These are phyloP conservation scores for Adenanthera pavonina DNA, from an alignment of 306 rosid species.

Conservation along the genomic window DNA sequence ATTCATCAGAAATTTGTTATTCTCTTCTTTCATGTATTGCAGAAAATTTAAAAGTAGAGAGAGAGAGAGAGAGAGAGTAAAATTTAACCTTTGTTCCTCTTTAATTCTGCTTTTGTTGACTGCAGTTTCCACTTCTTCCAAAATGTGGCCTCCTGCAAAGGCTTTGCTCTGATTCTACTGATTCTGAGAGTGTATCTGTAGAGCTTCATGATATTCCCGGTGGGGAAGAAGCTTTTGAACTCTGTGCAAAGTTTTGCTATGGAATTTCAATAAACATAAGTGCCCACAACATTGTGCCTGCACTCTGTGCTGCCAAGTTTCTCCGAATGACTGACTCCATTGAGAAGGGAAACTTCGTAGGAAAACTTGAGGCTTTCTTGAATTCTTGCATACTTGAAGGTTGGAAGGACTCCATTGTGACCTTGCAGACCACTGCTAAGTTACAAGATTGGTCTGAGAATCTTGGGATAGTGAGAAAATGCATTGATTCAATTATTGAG, in stretches of 20 bases:
- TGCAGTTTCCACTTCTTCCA: constrained; percentile 82
- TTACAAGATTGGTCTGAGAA: constrained; percentile 86
- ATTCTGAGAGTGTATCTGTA: constrained; percentile 53
- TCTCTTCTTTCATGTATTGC: neutral
- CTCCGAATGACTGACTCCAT: constrained; percentile 80
- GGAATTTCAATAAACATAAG: constrained; percentile 87
- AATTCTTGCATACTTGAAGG: constrained; percentile 85
- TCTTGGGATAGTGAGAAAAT: constrained; percentile 84
- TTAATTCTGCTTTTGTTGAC: constrained; percentile 50
- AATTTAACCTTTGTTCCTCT: constrained; percentile 33
- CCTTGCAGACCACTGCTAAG: constrained; percentile 68
- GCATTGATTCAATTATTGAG: constrained; percentile 85
- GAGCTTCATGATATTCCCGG: constrained; percentile 90
- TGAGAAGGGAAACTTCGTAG: constrained; percentile 74
- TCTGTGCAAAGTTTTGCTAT: constrained; percentile 89
- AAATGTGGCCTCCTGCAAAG: constrained; percentile 81
- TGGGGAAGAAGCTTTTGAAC: constrained; percentile 84
- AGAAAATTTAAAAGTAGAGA: neutral
- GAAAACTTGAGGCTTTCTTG: constrained; percentile 89
- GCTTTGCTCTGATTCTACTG: constrained; percentile 64
- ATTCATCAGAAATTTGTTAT: neutral
- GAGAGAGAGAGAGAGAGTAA: neutral
- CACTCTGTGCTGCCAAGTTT: constrained; percentile 81
- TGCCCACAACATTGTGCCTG: constrained; percentile 79
- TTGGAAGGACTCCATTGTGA: constrained; percentile 87